Percentiles rank a stretch among this genome's conserved stretches.
Evolutionary conservation across 495 filamentous ascomycete genomes (phyloP).

Genomic region (Talaromyces wortmannii): DNA sequence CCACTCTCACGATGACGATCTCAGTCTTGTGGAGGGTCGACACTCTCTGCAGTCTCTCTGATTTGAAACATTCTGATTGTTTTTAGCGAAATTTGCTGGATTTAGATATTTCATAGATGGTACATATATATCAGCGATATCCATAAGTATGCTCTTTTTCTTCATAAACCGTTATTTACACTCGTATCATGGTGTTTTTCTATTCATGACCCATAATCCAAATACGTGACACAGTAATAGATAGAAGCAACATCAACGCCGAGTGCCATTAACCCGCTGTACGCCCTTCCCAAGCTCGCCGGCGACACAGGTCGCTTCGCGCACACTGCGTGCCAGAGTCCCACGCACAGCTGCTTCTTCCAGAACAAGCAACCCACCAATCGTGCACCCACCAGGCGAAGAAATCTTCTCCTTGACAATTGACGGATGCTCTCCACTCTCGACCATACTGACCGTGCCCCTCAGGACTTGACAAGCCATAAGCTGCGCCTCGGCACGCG

Average conservation of each 20-base stretch:
- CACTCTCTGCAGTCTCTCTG: constrained; percentile 20
- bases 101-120: constrained; percentile 1
- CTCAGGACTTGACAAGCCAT: constrained; percentile 34
- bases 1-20: constrained; percentile 29
- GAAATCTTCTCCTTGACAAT: constrained; percentile 32
- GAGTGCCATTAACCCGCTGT: constrained; percentile 30
- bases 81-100: constrained; percentile 1
- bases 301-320: constrained; percentile 35
- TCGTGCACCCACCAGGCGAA: constrained; percentile 36
- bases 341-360: constrained; percentile 36
- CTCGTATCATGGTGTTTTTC: constrained; percentile 6
- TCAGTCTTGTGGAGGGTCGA: constrained; percentile 27
- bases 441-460: constrained; percentile 29
- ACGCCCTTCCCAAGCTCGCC: constrained; percentile 27
- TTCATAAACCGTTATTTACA: background rate
- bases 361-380: constrained; percentile 36
- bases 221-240: background rate
- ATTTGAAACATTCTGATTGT: background rate
- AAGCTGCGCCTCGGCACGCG: constrained; percentile 27
- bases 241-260: constrained; percentile 11
- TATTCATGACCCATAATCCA: background rate
- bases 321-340: constrained; percentile 26
- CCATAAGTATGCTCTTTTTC: background rate
- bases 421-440: constrained; percentile 30
- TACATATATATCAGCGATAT: background rate